These are phyloP conservation scores for Speleostelium caveatum DNA, from an alignment of 78 protist species.

Conservation along the genomic window DNA sequence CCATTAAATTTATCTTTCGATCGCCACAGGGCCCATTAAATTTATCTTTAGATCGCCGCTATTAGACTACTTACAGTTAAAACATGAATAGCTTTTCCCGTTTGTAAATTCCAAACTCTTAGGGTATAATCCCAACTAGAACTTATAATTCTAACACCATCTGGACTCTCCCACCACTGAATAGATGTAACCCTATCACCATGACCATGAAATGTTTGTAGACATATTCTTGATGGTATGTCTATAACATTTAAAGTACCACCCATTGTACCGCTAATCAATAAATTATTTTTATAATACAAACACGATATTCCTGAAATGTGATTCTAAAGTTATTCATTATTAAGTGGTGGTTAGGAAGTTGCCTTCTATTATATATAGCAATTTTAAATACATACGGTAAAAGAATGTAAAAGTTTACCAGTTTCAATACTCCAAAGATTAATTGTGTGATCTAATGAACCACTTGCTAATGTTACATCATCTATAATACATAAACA, in stretches of 20 bases:
- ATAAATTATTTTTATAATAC: conserved; percentile 46
- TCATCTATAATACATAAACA: conserved; percentile 61
- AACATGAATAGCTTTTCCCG: conserved; percentile 37
- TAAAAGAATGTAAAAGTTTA: conserved; percentile 7
- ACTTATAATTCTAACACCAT: conserved; percentile 35
- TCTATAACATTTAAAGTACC: conserved; percentile 57
- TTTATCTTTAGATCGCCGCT: too few species aligned
- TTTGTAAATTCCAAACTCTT: conserved; percentile 61
- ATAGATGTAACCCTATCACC: conserved; percentile 49
- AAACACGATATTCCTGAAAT: conserved; percentile 58
- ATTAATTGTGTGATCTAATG: conserved; percentile 59
- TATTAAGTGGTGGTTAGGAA: neutral
- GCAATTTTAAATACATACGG: too few species aligned
- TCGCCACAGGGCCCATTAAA: too few species aligned
- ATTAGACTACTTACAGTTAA: too few species aligned
- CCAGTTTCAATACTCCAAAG: conserved; percentile 62
- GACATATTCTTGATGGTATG: conserved; percentile 39
- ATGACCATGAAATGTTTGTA: conserved; percentile 56
- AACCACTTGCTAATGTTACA: conserved; percentile 36
- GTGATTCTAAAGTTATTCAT: too few species aligned
- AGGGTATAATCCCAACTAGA: conserved; percentile 59
- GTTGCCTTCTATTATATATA: neutral
- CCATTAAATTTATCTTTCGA: too few species aligned
- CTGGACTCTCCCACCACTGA: conserved; percentile 73
- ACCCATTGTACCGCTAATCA: conserved; percentile 69